Base-by-base conservation (phyloP, 2,329 filamentous ascomycete genomes). In the Scytalidium sp. region DNA sequence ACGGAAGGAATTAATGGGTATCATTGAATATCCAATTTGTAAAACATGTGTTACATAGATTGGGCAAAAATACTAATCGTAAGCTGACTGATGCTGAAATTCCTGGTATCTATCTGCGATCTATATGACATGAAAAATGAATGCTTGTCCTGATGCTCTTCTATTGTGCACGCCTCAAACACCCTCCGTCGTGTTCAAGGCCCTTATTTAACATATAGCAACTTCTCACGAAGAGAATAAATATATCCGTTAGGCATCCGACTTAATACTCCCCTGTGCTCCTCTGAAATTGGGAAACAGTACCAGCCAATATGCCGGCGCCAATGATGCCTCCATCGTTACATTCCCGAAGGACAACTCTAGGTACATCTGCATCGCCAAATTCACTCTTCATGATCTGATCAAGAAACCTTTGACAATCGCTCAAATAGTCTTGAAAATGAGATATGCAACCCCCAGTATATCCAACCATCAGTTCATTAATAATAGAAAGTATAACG, bases 371-470 rank as follows among this genome's bases (percentile, higher is more conserved):
- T 4, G 51, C 21, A 1, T 58, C 52, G 3, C 62, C 64, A 46
- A 73, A 74, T 45, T 75, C 73, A 22, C 62, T 54, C 15, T 60
- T 57, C 46, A 83, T 58, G 10, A 83, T 69, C 19, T 67, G 63
- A 59, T 90, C 83, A 45, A 92, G 75, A 61, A 87, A 87, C 13
- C 69, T 61, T 65, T 91, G 87, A 56, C 85, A 90, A 59, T 87
- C 85, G 41, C 73, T 69, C 40, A 88, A 73, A 67, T 89, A 91
- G 58, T 87, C 79, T 43, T 88, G 87, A 60, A 90, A 90, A 60
- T 88, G 83, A n/a, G 84, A 80, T 51, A 92, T 92, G 61, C 88
- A 90, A 6, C 87, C 86, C 25, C 88, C 88, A 0, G 88, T 90
- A 63, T 90, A 92, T 1, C 88, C 88, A 19, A 92, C 85, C 1